Conservation (phyloP, 129 eudicot genomes). For the Chrysanthemum lavandulifolium region DNA sequence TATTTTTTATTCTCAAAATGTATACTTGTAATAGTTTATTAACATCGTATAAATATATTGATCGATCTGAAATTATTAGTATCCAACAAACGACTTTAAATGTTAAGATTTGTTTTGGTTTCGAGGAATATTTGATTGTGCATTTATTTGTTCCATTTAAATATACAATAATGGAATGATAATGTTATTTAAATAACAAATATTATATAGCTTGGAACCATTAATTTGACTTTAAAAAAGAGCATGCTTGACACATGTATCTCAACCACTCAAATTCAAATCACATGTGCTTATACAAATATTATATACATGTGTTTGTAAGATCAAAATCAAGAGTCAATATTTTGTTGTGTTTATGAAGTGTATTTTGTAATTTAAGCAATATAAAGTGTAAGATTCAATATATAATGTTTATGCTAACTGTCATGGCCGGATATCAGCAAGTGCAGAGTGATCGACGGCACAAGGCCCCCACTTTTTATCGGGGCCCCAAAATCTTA, state of each 20-base stretch:
- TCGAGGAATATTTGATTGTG: background rate
- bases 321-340: no score
- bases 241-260: slow-evolving; percentile 29
- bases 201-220: slow-evolving; percentile 12
- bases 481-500: no score
- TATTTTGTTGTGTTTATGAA: no score
- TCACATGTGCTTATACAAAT: background rate
- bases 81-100: background rate
- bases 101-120: slow-evolving; percentile 11
- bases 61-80: background rate
- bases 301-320: background rate
- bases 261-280: slow-evolving; percentile 23
- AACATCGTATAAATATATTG: background rate
- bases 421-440: no score
- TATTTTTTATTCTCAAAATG: no score
- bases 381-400: no score
- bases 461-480: no score
- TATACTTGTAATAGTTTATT: background rate
- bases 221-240: slow-evolving; percentile 1
- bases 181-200: slow-evolving; percentile 3
- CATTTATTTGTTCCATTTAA: background rate
- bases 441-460: no score
- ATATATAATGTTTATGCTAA: no score
- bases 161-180: slow-evolving; percentile 5
- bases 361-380: background rate